Percentiles rank a stretch among this genome's conserved stretches.
phyloP scores from a whole-genome alignment of 257 asterid species.

The Forsythia suspensa region DNA sequence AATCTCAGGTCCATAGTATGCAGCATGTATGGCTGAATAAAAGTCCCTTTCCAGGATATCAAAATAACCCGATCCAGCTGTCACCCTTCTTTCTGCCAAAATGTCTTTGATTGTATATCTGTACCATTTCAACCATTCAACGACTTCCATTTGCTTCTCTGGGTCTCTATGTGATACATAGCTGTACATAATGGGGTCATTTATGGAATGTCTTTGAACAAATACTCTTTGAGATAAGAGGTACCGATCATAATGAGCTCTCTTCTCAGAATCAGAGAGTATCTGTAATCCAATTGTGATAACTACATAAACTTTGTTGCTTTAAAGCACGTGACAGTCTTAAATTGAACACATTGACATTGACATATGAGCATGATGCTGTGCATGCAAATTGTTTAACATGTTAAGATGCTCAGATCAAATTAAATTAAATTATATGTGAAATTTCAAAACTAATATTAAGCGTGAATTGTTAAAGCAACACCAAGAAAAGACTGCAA shows the following conservation, averaged over 20 bases:
- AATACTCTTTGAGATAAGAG: conserved; percentile 50
- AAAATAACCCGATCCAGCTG: conserved; percentile 80
- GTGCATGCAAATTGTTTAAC: conserved; percentile 4
- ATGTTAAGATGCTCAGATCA: conserved; percentile 4
- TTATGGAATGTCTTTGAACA: conserved; percentile 36
- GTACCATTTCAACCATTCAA: conserved; percentile 94
- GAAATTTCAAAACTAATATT: background rate
- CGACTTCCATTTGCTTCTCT: conserved; percentile 76
- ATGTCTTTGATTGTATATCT: conserved; percentile 71
- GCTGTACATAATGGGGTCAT: conserved; percentile 45
- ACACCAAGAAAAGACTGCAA: no score
- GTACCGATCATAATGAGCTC: conserved; percentile 78
- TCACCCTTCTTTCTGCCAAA: conserved; percentile 78
- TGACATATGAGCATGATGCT: conserved; percentile 10
- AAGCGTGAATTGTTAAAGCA: background rate
- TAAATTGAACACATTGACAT: background rate
- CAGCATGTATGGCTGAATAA: conserved; percentile 80
- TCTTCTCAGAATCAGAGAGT: conserved; percentile 77
- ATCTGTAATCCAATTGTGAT: conserved; percentile 57
- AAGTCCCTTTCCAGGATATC: conserved; percentile 78
- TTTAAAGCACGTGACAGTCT: background rate
- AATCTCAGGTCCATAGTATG: conserved; percentile 89
- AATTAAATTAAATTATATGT: background rate
- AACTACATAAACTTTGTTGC: conserved; percentile 5
- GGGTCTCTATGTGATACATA: conserved; percentile 40